These are phyloP conservation scores for Boletus albobrunnescens DNA, from an alignment of 1,284 basidiomycete genomes.

Conservation along the genomic window DNA sequence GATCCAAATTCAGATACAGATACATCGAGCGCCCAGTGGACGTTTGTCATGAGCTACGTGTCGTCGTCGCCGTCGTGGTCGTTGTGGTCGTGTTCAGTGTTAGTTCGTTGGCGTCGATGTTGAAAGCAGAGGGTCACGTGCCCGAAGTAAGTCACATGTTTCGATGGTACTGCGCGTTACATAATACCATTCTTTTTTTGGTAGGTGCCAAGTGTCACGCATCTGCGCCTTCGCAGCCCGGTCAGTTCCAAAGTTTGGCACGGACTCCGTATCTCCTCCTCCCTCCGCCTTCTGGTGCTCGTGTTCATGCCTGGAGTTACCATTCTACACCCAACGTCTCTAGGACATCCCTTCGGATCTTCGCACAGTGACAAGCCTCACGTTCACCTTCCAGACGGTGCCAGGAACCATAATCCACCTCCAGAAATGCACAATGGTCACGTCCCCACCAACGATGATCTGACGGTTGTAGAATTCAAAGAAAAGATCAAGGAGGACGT, in stretches of 20 bases:
- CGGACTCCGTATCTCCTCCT: slow-evolving; percentile 2
- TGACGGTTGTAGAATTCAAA: slow-evolving; percentile 62
- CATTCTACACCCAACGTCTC: slow-evolving; percentile 30
- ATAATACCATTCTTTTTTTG: slow-evolving; percentile 16
- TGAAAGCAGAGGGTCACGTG: slow-evolving; percentile 34
- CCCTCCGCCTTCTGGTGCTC: not conserved
- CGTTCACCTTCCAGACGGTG: slow-evolving; percentile 19
- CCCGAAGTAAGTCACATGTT: slow-evolving; percentile 19
- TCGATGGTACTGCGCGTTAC: slow-evolving; percentile 29
- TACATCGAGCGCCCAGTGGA: slow-evolving; percentile 44
- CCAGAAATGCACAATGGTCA: slow-evolving; percentile 34
- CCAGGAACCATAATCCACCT: slow-evolving; percentile 9
- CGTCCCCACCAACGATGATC: slow-evolving; percentile 20
- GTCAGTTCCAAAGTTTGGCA: slow-evolving; percentile 12
- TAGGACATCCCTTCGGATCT: slow-evolving; percentile 33
- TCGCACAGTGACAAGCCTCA: slow-evolving; percentile 23
- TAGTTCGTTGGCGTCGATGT: slow-evolving; percentile 14
- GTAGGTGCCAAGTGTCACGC: not conserved
- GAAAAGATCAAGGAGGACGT: slow-evolving; percentile 56
- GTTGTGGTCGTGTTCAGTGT: slow-evolving; percentile 9
- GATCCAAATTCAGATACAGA: slow-evolving; percentile 42
- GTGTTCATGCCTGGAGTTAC: slow-evolving; percentile 40
- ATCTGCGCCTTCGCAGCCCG: slow-evolving; percentile 12
- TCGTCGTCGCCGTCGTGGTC: not conserved
- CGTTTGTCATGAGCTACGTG: slow-evolving; percentile 19